Conservation (phyloP, 805 yeast genomes). For the Zygoascus flipseniorum region DNA sequence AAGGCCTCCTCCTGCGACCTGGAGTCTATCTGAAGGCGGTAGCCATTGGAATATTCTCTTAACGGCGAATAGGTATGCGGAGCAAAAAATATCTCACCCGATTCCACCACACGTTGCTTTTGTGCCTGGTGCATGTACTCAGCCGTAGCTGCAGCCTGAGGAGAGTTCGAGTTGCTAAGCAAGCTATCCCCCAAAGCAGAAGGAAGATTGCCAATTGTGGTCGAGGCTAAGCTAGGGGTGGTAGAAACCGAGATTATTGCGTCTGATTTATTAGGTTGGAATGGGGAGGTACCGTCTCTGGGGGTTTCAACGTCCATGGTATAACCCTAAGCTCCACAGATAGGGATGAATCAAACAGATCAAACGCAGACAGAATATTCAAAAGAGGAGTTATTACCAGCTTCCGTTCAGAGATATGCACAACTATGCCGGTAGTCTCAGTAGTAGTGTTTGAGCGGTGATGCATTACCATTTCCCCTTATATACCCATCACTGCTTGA, state of each 20-base stretch:
- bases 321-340: background rate
- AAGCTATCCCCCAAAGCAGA: background rate
- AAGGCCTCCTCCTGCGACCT: too few species aligned
- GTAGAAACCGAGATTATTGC: too few species aligned
- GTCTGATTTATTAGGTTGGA: too few species aligned
- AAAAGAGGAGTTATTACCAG: too few species aligned
- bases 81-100: background rate
- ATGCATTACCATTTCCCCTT: too few species aligned
- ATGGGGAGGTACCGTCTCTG: background rate
- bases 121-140: background rate
- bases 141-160: background rate
- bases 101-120: background rate
- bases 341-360: too few species aligned
- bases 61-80: background rate
- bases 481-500: background rate
- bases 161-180: background rate
- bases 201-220: background rate
- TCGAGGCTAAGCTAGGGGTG: background rate
- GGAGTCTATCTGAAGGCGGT: too few species aligned
- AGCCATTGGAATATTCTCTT: background rate
- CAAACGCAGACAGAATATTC: too few species aligned
- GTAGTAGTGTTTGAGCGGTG: too few species aligned
- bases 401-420: too few species aligned
- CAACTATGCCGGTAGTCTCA: too few species aligned
- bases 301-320: background rate